Conservation (phyloP, 352 stramenopile species). For the Phytophthora meadii region DNA sequence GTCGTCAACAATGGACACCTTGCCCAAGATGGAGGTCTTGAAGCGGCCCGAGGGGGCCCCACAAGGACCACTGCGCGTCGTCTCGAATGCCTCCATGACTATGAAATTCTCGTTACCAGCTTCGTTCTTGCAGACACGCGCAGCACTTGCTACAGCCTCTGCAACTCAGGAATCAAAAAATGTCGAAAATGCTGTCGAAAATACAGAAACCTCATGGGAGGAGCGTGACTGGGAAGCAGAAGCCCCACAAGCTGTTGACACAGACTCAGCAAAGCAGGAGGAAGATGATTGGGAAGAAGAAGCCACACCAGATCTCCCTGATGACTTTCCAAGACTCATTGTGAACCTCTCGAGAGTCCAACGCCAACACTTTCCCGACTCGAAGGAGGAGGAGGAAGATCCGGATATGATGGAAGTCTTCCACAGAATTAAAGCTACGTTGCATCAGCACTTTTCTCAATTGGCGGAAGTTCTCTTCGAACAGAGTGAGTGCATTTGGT, state of each 20-base stretch:
- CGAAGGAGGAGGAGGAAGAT: slow-evolving; percentile 19
- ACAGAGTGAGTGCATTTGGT: slow-evolving; percentile 45
- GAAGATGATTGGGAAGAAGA: slow-evolving; percentile 50
- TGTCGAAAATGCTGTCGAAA: slow-evolving; percentile 18
- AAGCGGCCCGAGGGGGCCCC: slow-evolving; percentile 31
- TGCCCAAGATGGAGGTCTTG: slow-evolving; percentile 53
- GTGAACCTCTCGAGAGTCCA: slow-evolving; percentile 71
- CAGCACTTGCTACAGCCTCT: slow-evolving; percentile 2
- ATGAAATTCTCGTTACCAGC: slow-evolving; percentile 52
- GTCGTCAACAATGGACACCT: slow-evolving; percentile 20
- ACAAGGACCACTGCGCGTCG: slow-evolving; percentile 30
- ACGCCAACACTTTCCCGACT: slow-evolving; percentile 53
- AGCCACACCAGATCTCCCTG: slow-evolving; percentile 46
- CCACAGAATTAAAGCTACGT: slow-evolving; percentile 53
- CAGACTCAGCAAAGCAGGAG: neutral
- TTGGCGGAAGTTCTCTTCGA: slow-evolving; percentile 76
- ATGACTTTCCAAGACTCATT: slow-evolving; percentile 76
- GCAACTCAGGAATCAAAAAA: slow-evolving; percentile 10
- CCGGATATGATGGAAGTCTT: slow-evolving; percentile 48
- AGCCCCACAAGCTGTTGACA: neutral
- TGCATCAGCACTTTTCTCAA: slow-evolving; percentile 63
- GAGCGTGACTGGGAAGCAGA: slow-evolving; percentile 50
- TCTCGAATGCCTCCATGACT: slow-evolving; percentile 54
- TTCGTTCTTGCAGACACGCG: slow-evolving; percentile 22
- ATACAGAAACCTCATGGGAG: slow-evolving; percentile 48